These are phyloP conservation scores for Phaeotremella fagi DNA, from an alignment of 768 basidiomycete genomes.

Conservation along the genomic window DNA sequence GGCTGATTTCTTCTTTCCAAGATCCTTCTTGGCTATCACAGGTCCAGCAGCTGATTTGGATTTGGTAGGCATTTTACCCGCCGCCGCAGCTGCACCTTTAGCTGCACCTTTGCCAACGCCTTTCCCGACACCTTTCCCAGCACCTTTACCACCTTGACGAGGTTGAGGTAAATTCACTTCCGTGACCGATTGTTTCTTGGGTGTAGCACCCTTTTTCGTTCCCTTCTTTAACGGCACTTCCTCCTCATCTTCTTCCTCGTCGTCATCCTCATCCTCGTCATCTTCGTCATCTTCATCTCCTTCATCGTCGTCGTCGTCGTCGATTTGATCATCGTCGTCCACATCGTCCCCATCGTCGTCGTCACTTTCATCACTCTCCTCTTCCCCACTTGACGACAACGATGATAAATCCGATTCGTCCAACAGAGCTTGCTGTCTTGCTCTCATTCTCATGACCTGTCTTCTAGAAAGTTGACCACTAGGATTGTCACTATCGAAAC, in stretches of 20 bases:
- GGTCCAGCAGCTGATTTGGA: slow-evolving; percentile 3
- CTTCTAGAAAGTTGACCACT: background rate
- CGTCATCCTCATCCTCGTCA: slow-evolving; percentile 12
- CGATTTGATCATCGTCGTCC: slow-evolving; percentile 11
- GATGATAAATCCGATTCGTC: slow-evolving; percentile 4
- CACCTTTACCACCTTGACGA: background rate
- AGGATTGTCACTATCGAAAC: background rate
- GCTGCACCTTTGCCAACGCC: background rate
- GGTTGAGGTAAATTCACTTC: too few relatives aligned
- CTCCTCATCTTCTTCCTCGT: slow-evolving; percentile 6
- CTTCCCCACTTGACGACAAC: background rate
- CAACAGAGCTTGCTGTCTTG: background rate
- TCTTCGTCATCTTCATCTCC: slow-evolving; percentile 12
- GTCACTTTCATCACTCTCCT: slow-evolving; percentile 13
- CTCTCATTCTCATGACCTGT: background rate
- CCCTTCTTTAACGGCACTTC: background rate
- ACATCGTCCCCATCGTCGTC: slow-evolving; percentile 8
- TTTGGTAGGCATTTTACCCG: slow-evolving; percentile 3
- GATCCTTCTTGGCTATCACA: slow-evolving; percentile 14
- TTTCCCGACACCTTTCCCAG: background rate
- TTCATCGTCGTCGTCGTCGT: slow-evolving; percentile 1
- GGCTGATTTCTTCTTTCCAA: slow-evolving; percentile 1
- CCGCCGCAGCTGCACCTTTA: too few relatives aligned
- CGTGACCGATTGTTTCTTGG: too few relatives aligned
- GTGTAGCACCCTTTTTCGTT: background rate